Conservation (phyloP, 805 yeast genomes). For the Komagataella pseudopastoris region DNA sequence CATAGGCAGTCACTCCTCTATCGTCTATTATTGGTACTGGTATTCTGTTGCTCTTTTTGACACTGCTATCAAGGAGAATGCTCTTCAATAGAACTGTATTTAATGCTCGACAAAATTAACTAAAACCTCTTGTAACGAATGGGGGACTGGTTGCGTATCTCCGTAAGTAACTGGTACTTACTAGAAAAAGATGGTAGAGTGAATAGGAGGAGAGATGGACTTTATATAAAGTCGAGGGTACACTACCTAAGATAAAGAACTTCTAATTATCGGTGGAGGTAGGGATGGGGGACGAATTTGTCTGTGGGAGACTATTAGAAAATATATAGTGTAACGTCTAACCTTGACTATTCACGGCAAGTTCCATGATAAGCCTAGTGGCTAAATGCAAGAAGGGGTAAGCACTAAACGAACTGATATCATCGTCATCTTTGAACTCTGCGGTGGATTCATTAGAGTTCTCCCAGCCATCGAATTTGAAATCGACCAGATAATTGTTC, state of each 20-base stretch:
- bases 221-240: neutral
- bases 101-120: neutral
- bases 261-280: too few relatives aligned
- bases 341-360: constrained; percentile 85
- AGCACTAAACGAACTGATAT: constrained; percentile 83
- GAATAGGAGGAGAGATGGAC: neutral
- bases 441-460: constrained; percentile 17
- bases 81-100: neutral
- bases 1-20: neutral
- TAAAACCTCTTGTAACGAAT: neutral
- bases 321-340: constrained; percentile 2
- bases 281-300: too few relatives aligned
- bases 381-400: constrained; percentile 92
- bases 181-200: neutral
- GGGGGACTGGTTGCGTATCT: neutral
- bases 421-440: constrained; percentile 34
- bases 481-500: constrained; percentile 89
- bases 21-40: neutral
- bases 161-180: neutral
- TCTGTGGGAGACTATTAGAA: neutral
- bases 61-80: neutral
- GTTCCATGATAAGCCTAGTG: constrained; percentile 85
- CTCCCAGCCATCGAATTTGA: constrained; percentile 98
- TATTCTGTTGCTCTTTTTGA: neutral
- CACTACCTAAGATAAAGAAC: neutral